Evolutionary conservation across 1,139 yeast genomes (phyloP), one percentile per base, ranked within the genome.

Genomic region (Maudiozyma humilis): DNA sequence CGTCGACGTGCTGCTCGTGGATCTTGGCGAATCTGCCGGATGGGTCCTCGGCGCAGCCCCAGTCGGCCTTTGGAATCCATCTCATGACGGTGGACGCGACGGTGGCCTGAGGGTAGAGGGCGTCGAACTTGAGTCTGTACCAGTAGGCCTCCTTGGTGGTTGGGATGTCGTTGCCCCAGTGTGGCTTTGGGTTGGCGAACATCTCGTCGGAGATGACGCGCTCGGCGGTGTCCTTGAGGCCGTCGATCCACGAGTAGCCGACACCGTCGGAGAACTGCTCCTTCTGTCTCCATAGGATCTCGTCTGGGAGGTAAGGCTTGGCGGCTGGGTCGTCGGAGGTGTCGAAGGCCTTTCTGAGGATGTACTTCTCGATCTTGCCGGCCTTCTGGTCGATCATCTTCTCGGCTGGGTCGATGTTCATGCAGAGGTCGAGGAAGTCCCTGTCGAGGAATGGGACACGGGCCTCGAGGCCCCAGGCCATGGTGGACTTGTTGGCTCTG

Each of bases 391-490:
- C 73, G 67, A 91, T 91, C 67, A 88, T 63, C 73, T 91, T 93
- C 61, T 91, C 96, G 56, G 76, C 76, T 53, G 99, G 97, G 68
- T 83, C 82, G 63, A 91, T 84, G 82, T 84, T 82, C 96, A 91
- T 84, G 68, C 94, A 80, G 41, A 86, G 81, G 60, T 89, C 88
- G 68, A 91, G 74, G 76, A 91, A 91, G 64, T 82, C 76, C 71
- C 81, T 86, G 69, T 91, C 99, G 70, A 91, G 78, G 82, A 91
- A 91, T 54, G 99, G 99, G 57, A 91, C 98, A 71, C 99, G 85
- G 49, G 98, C 98, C 73, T 91, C 99, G 55, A 91, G 78, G 67
- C 99, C 99, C 99, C 99, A 91, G 35, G 99, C 98, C 96, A 91
- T 86, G 51, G 99, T 91, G 31, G 97, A 89, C 72, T 91, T 91